These are phyloP conservation scores for Boletus reticulatus DNA, from an alignment of 768 basidiomycete genomes.

Conservation along the genomic window DNA sequence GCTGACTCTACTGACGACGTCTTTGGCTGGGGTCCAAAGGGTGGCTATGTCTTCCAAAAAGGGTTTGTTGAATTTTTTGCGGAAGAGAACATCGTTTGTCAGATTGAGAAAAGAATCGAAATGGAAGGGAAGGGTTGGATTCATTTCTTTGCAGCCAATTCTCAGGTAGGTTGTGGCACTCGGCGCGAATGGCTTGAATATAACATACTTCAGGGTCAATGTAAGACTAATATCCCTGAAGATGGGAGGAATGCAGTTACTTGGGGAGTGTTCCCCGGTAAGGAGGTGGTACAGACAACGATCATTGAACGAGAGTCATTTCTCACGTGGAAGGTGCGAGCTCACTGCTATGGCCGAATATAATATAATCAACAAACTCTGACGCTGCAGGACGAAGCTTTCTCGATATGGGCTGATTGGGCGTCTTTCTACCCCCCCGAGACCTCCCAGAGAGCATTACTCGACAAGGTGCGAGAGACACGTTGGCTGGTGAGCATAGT, in stretches of 20 bases:
- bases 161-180: slow-evolving; percentile 46
- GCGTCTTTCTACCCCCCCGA: slow-evolving; percentile 77
- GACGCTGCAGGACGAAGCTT: slow-evolving; percentile 80
- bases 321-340: slow-evolving; percentile 88
- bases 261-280: slow-evolving; percentile 97
- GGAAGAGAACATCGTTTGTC: slow-evolving; percentile 52
- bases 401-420: slow-evolving; percentile 96
- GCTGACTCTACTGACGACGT: slow-evolving; percentile 68
- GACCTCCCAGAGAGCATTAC: slow-evolving; percentile 68
- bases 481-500: slow-evolving; percentile 92
- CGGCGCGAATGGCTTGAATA: neutral
- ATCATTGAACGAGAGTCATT: slow-evolving; percentile 96
- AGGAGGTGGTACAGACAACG: slow-evolving; percentile 94
- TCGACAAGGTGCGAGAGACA: slow-evolving; percentile 67
- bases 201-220: slow-evolving; percentile 57
- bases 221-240: slow-evolving; percentile 72
- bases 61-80: slow-evolving; percentile 97
- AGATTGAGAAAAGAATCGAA: slow-evolving; percentile 56
- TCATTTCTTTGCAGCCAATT: slow-evolving; percentile 84
- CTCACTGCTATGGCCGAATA: neutral
- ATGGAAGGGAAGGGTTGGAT: slow-evolving; percentile 62
- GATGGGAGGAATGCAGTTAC: slow-evolving; percentile 92
- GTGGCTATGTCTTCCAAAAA: slow-evolving; percentile 97
- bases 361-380: neutral
- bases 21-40: slow-evolving; percentile 91